phyloP scores from a whole-genome alignment of 1,284 basidiomycete genomes.

The Agroathelia rolfsii region DNA sequence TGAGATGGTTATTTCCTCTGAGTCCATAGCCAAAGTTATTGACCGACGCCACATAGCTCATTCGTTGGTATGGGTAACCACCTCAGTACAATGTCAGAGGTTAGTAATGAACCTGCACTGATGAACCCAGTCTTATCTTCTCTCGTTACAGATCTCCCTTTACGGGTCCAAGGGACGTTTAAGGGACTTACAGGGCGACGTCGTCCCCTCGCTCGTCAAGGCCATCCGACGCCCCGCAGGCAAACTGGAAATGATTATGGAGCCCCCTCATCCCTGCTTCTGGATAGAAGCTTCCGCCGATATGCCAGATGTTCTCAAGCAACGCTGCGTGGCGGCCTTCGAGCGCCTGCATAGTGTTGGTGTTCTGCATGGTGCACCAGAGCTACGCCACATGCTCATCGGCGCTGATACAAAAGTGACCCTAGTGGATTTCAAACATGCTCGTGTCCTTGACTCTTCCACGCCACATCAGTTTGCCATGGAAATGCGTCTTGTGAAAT shows the following conservation, averaged over 20 bases:
- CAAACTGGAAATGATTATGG: slow-evolving; percentile 37
- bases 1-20: slow-evolving; percentile 17
- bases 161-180: slow-evolving; percentile 38
- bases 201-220: slow-evolving; percentile 44
- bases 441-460: slow-evolving; percentile 30
- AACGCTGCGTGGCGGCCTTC: slow-evolving; percentile 36
- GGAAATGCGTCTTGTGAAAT: slow-evolving; percentile 48
- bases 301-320: slow-evolving; percentile 42
- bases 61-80: slow-evolving; percentile 31
- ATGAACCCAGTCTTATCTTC: slow-evolving; percentile 2
- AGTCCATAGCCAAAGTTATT: slow-evolving; percentile 24
- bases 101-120: slow-evolving; percentile 18
- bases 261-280: slow-evolving; percentile 40
- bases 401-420: slow-evolving; percentile 43
- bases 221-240: slow-evolving; percentile 31
- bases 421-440: slow-evolving; percentile 46
- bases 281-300: slow-evolving; percentile 45
- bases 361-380: slow-evolving; percentile 39
- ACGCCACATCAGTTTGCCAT: slow-evolving; percentile 30
- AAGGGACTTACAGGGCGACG: slow-evolving; percentile 37
- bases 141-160: slow-evolving; percentile 20
- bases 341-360: slow-evolving; percentile 37
- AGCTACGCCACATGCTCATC: slow-evolving; percentile 47
- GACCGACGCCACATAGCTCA: slow-evolving; percentile 23
- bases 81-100: slow-evolving; percentile 25